Evolutionary conservation across 768 basidiomycete genomes (phyloP).

Genomic region (Suillus occidentalis): DNA sequence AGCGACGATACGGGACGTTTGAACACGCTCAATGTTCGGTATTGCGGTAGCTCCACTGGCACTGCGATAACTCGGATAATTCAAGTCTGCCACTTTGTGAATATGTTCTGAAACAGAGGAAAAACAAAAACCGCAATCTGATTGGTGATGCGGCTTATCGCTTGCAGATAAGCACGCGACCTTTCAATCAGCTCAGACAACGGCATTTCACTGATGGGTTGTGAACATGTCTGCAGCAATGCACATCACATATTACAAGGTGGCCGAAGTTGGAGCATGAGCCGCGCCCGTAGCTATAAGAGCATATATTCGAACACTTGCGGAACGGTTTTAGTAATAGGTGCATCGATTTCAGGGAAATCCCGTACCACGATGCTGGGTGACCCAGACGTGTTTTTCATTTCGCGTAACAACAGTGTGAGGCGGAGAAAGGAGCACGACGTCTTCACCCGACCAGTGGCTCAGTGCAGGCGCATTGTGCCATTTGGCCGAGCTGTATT

Average conservation of each 20-base stretch:
- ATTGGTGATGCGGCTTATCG: background rate
- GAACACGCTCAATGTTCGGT: background rate
- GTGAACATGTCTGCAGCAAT: background rate
- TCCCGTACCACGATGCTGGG: constrained; percentile 1
- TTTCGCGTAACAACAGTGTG: background rate
- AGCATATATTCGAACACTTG: background rate
- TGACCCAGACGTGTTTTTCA: constrained; percentile 1
- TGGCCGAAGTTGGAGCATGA: background rate
- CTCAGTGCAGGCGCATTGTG: background rate
- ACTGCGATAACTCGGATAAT: too few relatives aligned
- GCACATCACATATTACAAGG: background rate
- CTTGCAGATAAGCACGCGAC: background rate
- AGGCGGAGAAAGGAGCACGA: background rate
- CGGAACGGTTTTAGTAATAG: background rate
- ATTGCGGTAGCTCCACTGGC: background rate
- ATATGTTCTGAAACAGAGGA: background rate
- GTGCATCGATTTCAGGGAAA: background rate
- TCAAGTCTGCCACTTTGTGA: background rate
- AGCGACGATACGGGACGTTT: background rate
- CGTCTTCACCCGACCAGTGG: constrained; percentile 1
- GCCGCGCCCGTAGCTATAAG: background rate
- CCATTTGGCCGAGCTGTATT: background rate
- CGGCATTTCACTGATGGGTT: background rate
- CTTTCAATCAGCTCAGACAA: background rate
- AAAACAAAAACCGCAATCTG: background rate